These are phyloP conservation scores for Lanmaoa pseudosensibilis DNA, from an alignment of 768 basidiomycete genomes.

Conservation along the genomic window DNA sequence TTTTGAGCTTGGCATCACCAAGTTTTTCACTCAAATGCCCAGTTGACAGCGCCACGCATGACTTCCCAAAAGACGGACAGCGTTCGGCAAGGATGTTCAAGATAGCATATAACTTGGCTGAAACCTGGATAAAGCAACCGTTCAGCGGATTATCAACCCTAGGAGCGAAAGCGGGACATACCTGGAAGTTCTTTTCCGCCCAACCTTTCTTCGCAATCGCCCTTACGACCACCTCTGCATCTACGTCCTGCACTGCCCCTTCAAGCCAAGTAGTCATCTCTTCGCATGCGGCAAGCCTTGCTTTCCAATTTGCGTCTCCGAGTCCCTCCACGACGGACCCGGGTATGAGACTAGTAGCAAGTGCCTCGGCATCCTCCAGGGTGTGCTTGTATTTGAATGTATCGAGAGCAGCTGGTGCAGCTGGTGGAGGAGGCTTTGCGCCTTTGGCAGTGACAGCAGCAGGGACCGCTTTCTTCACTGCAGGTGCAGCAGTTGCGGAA, in stretches of 20 bases:
- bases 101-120: constrained; percentile 82
- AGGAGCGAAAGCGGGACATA: constrained; percentile 28
- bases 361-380: constrained; percentile 86
- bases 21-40: constrained; percentile 89
- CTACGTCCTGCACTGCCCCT: constrained; percentile 58
- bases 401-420: constrained; percentile 62
- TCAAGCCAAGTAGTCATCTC: constrained; percentile 85
- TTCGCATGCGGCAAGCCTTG: constrained; percentile 81
- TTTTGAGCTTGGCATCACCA: constrained; percentile 95
- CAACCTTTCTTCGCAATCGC: constrained; percentile 91
- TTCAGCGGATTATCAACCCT: constrained; percentile 9
- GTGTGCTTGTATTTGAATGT: constrained; percentile 89
- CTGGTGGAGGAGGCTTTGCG: constrained; percentile 48
- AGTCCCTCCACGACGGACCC: constrained; percentile 66
- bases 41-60: constrained; percentile 79
- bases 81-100: constrained; percentile 70
- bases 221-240: constrained; percentile 87
- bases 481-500: constrained; percentile 30
- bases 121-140: constrained; percentile 58
- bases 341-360: constrained; percentile 75
- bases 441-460: constrained; percentile 38
- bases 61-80: constrained; percentile 81
- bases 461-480: constrained; percentile 46
- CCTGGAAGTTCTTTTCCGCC: constrained; percentile 99
- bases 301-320: constrained; percentile 93